Conservation (phyloP, 1,284 basidiomycete genomes). For the Irpex lacteus region DNA sequence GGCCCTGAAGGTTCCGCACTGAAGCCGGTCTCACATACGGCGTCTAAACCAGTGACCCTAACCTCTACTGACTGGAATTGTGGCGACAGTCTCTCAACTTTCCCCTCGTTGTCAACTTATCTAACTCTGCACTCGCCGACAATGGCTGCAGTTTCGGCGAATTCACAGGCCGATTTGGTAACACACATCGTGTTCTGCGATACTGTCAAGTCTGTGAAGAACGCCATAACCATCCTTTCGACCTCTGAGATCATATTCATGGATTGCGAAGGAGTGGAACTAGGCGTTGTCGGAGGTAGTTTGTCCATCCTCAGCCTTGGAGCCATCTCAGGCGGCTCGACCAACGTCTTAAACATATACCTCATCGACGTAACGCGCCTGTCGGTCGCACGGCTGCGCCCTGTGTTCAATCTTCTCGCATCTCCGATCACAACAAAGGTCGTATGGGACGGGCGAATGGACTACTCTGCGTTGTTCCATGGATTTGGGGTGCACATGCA, state of each 20-base stretch:
- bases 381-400: neutral
- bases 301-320: neutral
- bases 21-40: too few relatives aligned
- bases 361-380: neutral
- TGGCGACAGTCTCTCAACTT: too few relatives aligned
- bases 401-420: slow-evolving; percentile 15
- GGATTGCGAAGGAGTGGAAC: neutral
- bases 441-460: slow-evolving; percentile 23
- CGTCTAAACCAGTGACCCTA: too few relatives aligned
- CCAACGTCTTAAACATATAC: neutral
- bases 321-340: neutral
- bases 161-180: neutral
- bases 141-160: neutral
- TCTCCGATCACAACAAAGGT: slow-evolving; percentile 17
- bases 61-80: too few relatives aligned
- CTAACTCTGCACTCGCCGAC: neutral
- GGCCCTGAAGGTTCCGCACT: too few relatives aligned
- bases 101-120: too few relatives aligned
- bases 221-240: neutral
- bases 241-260: neutral
- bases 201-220: neutral
- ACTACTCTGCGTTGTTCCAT: slow-evolving; percentile 17
- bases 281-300: neutral
- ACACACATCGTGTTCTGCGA: neutral
- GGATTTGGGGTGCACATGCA: slow-evolving; percentile 13